These are phyloP conservation scores for Mycocentrospora acerina DNA, from an alignment of 2,329 filamentous ascomycete genomes.

Conservation along the genomic window DNA sequence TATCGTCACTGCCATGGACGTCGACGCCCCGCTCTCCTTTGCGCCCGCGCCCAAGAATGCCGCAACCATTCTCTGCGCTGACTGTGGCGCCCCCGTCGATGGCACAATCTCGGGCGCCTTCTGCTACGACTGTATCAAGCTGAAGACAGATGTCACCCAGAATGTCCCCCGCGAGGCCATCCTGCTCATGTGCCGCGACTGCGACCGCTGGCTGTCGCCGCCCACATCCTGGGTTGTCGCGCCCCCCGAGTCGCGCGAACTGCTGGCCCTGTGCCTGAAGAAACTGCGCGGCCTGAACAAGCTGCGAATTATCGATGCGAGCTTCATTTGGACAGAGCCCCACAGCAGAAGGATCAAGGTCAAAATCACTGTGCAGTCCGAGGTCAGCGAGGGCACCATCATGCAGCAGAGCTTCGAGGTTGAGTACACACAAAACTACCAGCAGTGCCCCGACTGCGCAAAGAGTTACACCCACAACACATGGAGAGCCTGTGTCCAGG, in stretches of 20 bases:
- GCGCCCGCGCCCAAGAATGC: slow-evolving; percentile 42
- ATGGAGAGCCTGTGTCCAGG: slow-evolving; percentile 90
- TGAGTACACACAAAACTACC: slow-evolving; percentile 83
- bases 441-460: slow-evolving; percentile 84
- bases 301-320: slow-evolving; percentile 91
- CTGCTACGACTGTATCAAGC: slow-evolving; percentile 94
- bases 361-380: slow-evolving; percentile 88
- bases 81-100: slow-evolving; percentile 94
- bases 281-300: slow-evolving; percentile 84
- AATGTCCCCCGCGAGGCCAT: slow-evolving; percentile 89
- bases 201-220: slow-evolving; percentile 86
- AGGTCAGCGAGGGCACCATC: slow-evolving; percentile 65
- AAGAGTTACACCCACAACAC: slow-evolving; percentile 97
- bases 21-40: slow-evolving; percentile 44
- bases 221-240: slow-evolving; percentile 86
- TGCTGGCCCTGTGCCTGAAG: slow-evolving; percentile 86
- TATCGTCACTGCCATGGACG: slow-evolving; percentile 39
- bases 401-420: slow-evolving; percentile 96
- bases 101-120: slow-evolving; percentile 83
- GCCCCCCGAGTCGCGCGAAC: slow-evolving; percentile 81
- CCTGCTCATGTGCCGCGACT: slow-evolving; percentile 89
- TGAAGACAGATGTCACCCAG: slow-evolving; percentile 88
- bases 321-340: slow-evolving; percentile 97
- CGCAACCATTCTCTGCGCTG: slow-evolving; percentile 90
- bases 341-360: slow-evolving; percentile 91